A percentile compares a stretch with the other conserved stretches of the same genome.
phyloP scores from a whole-genome alignment of 106 monocot species.

The Chionographis japonica region DNA sequence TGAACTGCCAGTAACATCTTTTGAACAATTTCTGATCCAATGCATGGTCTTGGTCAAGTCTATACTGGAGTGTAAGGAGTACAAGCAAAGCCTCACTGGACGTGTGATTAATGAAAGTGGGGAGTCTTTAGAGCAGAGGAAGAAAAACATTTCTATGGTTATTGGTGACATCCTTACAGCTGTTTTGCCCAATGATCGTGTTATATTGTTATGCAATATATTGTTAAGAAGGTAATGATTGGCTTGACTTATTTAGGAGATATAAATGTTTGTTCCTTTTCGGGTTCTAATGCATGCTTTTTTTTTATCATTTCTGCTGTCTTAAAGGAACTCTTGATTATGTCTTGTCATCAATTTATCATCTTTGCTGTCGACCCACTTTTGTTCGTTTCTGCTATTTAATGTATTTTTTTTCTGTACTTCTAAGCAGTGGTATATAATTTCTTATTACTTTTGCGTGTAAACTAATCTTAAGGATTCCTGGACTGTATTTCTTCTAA shows the following conservation, averaged over 20 bases:
- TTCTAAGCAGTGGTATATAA: too few relatives aligned
- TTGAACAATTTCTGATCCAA: conserved; percentile 81
- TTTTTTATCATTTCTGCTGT: not conserved
- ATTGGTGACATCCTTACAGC: conserved; percentile 44
- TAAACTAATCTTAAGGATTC: too few relatives aligned
- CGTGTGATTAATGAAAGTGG: conserved; percentile 54
- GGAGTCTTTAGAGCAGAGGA: conserved; percentile 60
- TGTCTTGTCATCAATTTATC: too few relatives aligned
- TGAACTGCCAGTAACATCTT: conserved; percentile 42
- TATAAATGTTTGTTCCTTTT: not conserved
- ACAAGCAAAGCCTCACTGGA: conserved; percentile 67
- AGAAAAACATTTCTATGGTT: conserved; percentile 45
- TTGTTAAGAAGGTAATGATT: conserved; percentile 74
- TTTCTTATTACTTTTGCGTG: too few relatives aligned
- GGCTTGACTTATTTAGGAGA: not conserved
- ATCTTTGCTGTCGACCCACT: too few relatives aligned
- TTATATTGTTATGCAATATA: conserved; percentile 69
- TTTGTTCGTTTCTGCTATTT: too few relatives aligned
- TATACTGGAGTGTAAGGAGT: conserved; percentile 87
- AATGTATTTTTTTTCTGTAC: too few relatives aligned
- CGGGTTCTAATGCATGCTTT: not conserved
- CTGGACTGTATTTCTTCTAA: too few relatives aligned
- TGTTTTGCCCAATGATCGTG: conserved; percentile 67
- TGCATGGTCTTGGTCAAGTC: conserved; percentile 94
- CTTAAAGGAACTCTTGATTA: too few relatives aligned